Base-by-base conservation (phyloP, 1,284 basidiomycete species). In the Cryptococcus hybrid region DNA sequence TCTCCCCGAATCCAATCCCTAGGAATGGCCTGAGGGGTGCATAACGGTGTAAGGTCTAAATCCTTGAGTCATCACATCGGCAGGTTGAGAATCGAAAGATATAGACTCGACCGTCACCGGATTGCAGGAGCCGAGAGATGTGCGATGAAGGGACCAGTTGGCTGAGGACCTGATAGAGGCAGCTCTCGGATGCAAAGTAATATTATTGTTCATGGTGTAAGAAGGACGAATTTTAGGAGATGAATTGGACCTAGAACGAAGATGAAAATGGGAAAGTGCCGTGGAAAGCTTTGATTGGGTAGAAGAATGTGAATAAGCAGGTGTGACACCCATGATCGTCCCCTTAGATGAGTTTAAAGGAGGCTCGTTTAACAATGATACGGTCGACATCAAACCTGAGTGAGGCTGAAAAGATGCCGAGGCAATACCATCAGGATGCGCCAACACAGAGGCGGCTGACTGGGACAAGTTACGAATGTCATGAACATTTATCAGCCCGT, bases 371-470 rank as follows among this genome's bases (percentile, higher is more conserved):
- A 52, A 15, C 7, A 42, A 49, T 51, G 65, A 62, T 0, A 68
- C 58, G 5, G 68, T 71, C 7, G 69, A 66, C 60, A 71, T 65
- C n/a, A 73, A 50, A 3, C 70, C 70, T 4, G 68, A 70, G 52
- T 70, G 68, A 37, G 67, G n/a, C 49, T 70, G 68, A 56, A 68
- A 70, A 1, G 58, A 58, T 9, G 68, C 66, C 5, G 48, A 55
- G 4, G 60, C 38, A 2, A 67, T 70, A 1, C 69, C 70, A 13
- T 51, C 24, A 2, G 62, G 57, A 8, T 73, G 69, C 24, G 56
- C 65, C 11, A 71, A 52, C 35, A 61, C 40, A 8, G 60, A 63
- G 11, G 54, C n/a, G 6, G 51, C 46, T 0, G 69, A 62, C 34
- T 44, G 4, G 15, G 55, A 48, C 15, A 66, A 48, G 2, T 65